A percentile compares a stretch with the other conserved stretches of the same genome.
Evolutionary conservation across 108 stramenopile species (phyloP).

Genomic region (Conticribra weissflogii): DNA sequence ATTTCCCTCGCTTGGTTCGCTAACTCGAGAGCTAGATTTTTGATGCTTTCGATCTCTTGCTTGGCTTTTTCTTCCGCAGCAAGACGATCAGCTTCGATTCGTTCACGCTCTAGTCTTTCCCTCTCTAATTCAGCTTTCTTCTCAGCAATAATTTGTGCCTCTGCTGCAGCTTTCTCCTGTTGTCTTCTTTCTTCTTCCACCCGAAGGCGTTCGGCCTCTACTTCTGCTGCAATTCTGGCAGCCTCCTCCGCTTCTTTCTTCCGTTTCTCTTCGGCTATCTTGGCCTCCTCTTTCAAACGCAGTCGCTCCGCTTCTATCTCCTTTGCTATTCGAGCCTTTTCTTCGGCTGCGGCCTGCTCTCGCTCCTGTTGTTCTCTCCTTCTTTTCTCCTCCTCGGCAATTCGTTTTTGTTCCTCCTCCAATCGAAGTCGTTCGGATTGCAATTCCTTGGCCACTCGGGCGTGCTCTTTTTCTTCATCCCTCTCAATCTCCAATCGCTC

Average conservation of each 20-base stretch:
- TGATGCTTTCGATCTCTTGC: not conserved
- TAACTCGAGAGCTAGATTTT: not conserved
- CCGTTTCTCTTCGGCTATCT: not conserved
- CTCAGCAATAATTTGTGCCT: not conserved
- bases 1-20: conserved; percentile 14
- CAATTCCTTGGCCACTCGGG: not conserved
- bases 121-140: conserved; percentile 9
- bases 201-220: not conserved
- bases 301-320: not conserved
- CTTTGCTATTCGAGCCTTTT: too few species aligned
- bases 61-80: not conserved
- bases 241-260: conserved; percentile 6
- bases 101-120: conserved; percentile 20
- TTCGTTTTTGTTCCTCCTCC: not conserved
- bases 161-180: conserved; percentile 16
- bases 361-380: conserved; percentile 4
- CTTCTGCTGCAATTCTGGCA: too few species aligned
- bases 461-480: not conserved
- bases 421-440: not conserved
- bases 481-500: not conserved
- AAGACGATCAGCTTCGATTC: not conserved
- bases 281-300: not conserved
- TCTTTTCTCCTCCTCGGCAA: too few species aligned
- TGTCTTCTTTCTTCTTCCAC: conserved; percentile 7
- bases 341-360: not conserved